A percentile compares a stretch with the other conserved stretches of the same genome.
phyloP scores from a whole-genome alignment of 768 basidiomycete genomes.

The Leccinum aurantiacum region DNA sequence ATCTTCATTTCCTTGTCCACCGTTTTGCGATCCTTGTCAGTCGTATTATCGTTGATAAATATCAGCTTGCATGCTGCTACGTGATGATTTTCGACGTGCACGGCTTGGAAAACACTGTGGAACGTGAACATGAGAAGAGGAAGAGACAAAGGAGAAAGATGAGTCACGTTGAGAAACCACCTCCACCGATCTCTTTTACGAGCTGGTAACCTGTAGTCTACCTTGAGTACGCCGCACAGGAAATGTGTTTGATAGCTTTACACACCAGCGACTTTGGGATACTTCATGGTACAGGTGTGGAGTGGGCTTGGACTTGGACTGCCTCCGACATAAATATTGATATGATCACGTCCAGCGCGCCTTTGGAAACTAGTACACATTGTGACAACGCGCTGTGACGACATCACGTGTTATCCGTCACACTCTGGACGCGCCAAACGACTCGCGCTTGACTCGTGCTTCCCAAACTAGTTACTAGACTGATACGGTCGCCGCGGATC shows the following conservation, averaged over 20 bases:
- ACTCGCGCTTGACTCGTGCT: too few relatives aligned
- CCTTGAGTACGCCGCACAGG: not conserved
- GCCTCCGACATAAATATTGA: constrained; percentile 9
- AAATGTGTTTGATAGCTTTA: not conserved
- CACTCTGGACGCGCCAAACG: not conserved
- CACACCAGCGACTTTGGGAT: constrained; percentile 34
- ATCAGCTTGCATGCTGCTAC: constrained; percentile 91
- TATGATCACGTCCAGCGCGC: not conserved
- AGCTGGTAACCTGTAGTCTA: constrained; percentile 59
- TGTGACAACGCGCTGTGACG: constrained; percentile 33
- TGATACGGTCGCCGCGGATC: not conserved
- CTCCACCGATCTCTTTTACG: constrained; percentile 77
- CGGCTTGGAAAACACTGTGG: constrained; percentile 78
- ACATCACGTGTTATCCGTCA: constrained; percentile 12
- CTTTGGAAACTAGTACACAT: not conserved
- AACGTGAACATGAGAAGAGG: not conserved
- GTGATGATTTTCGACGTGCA: constrained; percentile 60
- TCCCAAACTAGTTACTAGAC: too few relatives aligned
- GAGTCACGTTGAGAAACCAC: constrained; percentile 78
- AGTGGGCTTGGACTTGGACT: not conserved
- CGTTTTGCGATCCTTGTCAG: constrained; percentile 69
- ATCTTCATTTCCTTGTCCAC: constrained; percentile 93
- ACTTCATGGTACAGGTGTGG: constrained; percentile 26
- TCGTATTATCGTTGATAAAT: constrained; percentile 58
- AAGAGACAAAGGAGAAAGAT: not conserved